Percentiles rank a stretch among this genome's conserved stretches.
Evolutionary conservation across 257 asterid species (phyloP).

Genomic region (Fraxinus quadrangulata): DNA sequence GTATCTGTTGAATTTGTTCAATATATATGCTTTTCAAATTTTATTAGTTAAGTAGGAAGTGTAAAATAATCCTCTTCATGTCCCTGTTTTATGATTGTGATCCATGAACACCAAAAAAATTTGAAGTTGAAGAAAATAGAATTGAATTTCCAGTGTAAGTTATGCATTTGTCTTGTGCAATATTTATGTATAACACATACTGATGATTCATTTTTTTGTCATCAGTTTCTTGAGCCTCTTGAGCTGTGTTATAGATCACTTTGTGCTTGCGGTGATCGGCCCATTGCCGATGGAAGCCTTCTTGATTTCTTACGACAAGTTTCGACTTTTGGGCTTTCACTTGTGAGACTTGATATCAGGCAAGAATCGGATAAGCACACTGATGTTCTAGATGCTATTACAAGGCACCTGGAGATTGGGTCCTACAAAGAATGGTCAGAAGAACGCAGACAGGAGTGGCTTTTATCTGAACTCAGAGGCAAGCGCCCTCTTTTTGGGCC

Average conservation of each 20-base stretch:
- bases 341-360: conserved; percentile 88
- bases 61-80: not conserved
- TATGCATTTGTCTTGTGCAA: not conserved
- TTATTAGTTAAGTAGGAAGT: not conserved
- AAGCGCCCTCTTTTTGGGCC: conserved; percentile 92
- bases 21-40: not conserved
- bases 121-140: not conserved
- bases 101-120: not conserved
- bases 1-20: too few species aligned
- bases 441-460: conserved; percentile 88
- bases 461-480: conserved; percentile 76
- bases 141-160: conserved; percentile 4
- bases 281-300: conserved; percentile 94
- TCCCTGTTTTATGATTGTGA: not conserved
- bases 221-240: conserved; percentile 87
- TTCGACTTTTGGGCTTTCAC: conserved; percentile 88
- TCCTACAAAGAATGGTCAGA: conserved; percentile 93
- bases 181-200: not conserved
- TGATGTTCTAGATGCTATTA: conserved; percentile 84
- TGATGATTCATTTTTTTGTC: conserved; percentile 7
- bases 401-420: conserved; percentile 77
- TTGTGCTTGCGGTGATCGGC: conserved; percentile 81
- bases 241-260: conserved; percentile 93
- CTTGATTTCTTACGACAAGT: conserved; percentile 95
- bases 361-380: conserved; percentile 96